Evolutionary conservation across 2,329 filamentous ascomycete species (phyloP).

Genomic region (Exophiala lecanii-corni): DNA sequence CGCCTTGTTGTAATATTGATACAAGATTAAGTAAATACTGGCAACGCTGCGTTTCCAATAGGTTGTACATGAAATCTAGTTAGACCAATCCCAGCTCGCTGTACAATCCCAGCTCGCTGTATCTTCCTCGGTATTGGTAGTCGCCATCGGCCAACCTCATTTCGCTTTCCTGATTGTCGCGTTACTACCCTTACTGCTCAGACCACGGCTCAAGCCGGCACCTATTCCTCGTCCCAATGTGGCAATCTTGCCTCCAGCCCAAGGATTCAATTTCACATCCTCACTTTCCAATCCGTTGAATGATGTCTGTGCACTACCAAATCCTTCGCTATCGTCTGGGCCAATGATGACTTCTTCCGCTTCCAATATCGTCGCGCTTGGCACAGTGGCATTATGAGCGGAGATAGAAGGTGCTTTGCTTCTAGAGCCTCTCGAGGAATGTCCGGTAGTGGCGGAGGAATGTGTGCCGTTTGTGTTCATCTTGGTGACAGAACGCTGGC

Average conservation of each 20-base stretch:
- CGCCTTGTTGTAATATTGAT: too few relatives aligned
- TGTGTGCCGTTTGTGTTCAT: constrained; percentile 2
- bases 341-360: not conserved
- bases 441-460: constrained; percentile 1
- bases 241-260: constrained; percentile 27
- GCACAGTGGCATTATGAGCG: not conserved
- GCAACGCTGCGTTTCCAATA: too few relatives aligned
- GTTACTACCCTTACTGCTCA: constrained; percentile 27
- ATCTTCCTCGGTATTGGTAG: too few relatives aligned
- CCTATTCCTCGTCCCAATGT: constrained; percentile 40
- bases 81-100: too few relatives aligned
- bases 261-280: constrained; percentile 21
- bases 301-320: not conserved
- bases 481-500: constrained; percentile 14
- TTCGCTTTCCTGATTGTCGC: constrained; percentile 24
- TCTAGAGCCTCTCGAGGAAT: not conserved
- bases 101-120: too few relatives aligned
- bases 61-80: too few relatives aligned
- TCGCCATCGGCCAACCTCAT: too few relatives aligned
- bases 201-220: constrained; percentile 38
- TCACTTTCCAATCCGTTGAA: constrained; percentile 10
- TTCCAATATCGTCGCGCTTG: not conserved
- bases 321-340: not conserved
- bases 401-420: not conserved
- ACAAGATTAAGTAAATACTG: too few relatives aligned